phyloP scores from a whole-genome alignment of 495 filamentous ascomycete genomes.

The Lophiotrema nucula region DNA sequence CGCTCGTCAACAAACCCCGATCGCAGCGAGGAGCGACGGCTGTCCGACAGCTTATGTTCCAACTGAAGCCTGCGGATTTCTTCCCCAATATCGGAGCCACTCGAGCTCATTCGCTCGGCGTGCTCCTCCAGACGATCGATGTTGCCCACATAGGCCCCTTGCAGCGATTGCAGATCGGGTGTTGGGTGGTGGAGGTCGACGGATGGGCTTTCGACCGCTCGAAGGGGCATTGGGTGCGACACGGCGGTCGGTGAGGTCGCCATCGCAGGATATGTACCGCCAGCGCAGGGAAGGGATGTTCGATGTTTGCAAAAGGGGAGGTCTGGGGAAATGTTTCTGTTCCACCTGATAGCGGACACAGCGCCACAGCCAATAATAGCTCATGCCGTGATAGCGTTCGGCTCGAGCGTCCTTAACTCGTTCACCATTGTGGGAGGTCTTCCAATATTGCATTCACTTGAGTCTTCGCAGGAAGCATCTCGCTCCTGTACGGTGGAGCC shows the following conservation, averaged over 20 bases:
- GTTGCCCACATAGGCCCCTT: constrained; percentile 72
- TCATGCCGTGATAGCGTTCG: too few relatives aligned
- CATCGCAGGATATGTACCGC: constrained; percentile 13
- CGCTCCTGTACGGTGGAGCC: too few relatives aligned
- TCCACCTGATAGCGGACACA: constrained; percentile 7
- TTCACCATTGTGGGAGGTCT: too few relatives aligned
- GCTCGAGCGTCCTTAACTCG: too few relatives aligned
- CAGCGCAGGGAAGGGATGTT: background rate
- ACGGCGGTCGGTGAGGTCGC: constrained; percentile 14
- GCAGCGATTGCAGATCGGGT: constrained; percentile 70
- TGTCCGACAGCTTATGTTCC: constrained; percentile 66
- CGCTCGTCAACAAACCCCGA: constrained; percentile 17
- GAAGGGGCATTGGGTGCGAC: constrained; percentile 35
- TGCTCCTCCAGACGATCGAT: constrained; percentile 79
- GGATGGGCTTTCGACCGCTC: constrained; percentile 50
- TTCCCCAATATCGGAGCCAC: constrained; percentile 72
- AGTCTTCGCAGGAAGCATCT: too few relatives aligned
- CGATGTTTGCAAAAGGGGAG: background rate
- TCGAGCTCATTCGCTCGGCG: constrained; percentile 76
- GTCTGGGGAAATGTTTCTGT: background rate
- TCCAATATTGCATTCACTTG: too few relatives aligned
- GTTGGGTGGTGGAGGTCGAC: constrained; percentile 70
- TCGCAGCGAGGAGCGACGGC: constrained; percentile 29
- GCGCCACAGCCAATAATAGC: constrained; percentile 2
- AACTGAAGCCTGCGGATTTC: constrained; percentile 77